phyloP scores from a whole-genome alignment of 2,329 filamentous ascomycete species.

The Pseudocercospora fuligena region DNA sequence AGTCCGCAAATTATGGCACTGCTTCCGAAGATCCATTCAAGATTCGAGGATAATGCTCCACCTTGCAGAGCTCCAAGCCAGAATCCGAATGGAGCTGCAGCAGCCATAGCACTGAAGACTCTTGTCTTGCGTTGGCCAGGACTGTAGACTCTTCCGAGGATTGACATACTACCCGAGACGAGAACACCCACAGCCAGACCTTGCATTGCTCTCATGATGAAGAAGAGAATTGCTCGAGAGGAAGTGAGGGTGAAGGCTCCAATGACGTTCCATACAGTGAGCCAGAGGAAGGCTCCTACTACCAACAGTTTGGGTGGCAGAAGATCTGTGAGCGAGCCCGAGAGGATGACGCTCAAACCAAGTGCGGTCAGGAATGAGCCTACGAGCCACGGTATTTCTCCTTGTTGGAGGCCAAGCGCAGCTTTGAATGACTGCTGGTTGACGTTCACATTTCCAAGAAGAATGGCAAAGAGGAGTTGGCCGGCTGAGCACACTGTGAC shows the following conservation, averaged over 20 bases:
- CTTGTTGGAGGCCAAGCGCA: conserved; percentile 47
- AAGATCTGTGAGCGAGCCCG: conserved; percentile 48
- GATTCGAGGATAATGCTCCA: conserved; percentile 46
- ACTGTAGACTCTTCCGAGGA: conserved; percentile 46
- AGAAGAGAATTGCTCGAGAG: conserved; percentile 42
- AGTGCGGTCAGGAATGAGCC: conserved; percentile 50
- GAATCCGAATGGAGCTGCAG: conserved; percentile 44
- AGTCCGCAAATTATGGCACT: conserved; percentile 48
- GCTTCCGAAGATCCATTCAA: conserved; percentile 52
- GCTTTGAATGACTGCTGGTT: conserved; percentile 45
- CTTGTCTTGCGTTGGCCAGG: conserved; percentile 46
- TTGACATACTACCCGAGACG: conserved; percentile 45
- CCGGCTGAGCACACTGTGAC: conserved; percentile 50
- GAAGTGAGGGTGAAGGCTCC: conserved; percentile 46
- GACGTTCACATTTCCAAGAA: conserved; percentile 49
- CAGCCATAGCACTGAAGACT: conserved; percentile 45
- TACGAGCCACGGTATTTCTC: conserved; percentile 50
- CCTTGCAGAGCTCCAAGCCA: conserved; percentile 48
- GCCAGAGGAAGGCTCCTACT: conserved; percentile 50
- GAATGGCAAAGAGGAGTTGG: conserved; percentile 50
- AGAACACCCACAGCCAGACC: conserved; percentile 44
- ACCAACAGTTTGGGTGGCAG: conserved; percentile 48
- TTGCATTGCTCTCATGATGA: conserved; percentile 46
- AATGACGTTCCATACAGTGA: conserved; percentile 47
- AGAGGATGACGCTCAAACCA: conserved; percentile 49